A percentile compares a stretch with the other conserved stretches of the same genome.
These are phyloP conservation scores for Paratinospora sagittata DNA, from an alignment of 164 flowering plant species.

Conservation along the genomic window DNA sequence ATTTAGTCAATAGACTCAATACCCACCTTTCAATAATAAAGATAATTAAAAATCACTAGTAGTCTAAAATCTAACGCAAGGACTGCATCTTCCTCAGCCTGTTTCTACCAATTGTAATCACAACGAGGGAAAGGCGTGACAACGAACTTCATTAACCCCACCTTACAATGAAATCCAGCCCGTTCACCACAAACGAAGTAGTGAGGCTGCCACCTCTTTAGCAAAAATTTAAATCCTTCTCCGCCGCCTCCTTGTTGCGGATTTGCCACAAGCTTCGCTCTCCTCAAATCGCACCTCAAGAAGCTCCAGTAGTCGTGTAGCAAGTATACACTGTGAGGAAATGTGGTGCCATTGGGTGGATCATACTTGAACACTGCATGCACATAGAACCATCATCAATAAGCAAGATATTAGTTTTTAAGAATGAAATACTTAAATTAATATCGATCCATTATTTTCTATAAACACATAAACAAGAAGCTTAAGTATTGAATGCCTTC, in stretches of 20 bases:
- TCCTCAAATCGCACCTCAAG: no score
- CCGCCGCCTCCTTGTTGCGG: slow-evolving; percentile 36
- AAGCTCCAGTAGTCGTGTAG: slow-evolving; percentile 41
- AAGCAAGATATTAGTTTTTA: no score
- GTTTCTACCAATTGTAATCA: slow-evolving; percentile 2
- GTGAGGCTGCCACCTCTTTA: slow-evolving; percentile 32
- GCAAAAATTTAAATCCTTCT: slow-evolving; percentile 35
- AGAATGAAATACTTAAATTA: no score
- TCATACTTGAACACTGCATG: slow-evolving; percentile 24
- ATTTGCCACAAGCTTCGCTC: slow-evolving; percentile 34
- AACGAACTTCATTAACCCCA: slow-evolving; percentile 41
- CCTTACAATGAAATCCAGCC: slow-evolving; percentile 32
- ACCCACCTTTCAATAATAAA: no score
- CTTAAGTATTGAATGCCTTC: no score
- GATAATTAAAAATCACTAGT: no score
- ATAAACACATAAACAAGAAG: no score
- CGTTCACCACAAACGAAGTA: slow-evolving; percentile 43
- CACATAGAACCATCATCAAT: background rate
- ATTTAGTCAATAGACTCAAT: no score
- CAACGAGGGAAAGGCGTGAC: slow-evolving; percentile 27
- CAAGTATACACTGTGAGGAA: slow-evolving; percentile 49
- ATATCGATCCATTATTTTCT: no score
- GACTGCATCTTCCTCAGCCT: no score
- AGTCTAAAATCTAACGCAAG: no score
- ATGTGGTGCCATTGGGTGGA: slow-evolving; percentile 30